phyloP scores from a whole-genome alignment of 1,139 yeast species.

The Hansenula sp. region DNA sequence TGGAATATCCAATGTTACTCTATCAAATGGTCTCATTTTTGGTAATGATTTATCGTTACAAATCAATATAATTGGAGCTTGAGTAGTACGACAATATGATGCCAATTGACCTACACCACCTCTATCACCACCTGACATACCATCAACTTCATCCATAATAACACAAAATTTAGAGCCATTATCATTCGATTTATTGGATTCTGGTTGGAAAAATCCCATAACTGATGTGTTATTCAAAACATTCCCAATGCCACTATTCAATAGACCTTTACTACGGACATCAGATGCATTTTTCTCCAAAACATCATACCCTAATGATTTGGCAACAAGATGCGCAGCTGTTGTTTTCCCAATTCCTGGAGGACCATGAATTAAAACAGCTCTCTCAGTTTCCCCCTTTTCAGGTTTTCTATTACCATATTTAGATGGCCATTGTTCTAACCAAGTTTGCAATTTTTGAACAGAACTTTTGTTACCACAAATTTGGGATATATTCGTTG shows the following conservation, averaged over 20 bases:
- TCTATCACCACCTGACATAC: conserved; percentile 98
- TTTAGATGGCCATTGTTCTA: conserved; percentile 67
- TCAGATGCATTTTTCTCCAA: conserved; percentile 84
- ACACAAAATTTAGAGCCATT: conserved; percentile 62
- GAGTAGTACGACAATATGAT: conserved; percentile 76
- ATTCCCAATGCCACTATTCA: conserved; percentile 65
- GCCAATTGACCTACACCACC: conserved; percentile 98
- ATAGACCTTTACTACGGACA: conserved; percentile 76
- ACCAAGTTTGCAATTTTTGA: conserved; percentile 65
- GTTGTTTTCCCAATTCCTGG: conserved; percentile 85
- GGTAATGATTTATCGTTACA: conserved; percentile 93
- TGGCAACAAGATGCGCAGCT: conserved; percentile 72
- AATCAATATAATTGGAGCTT: conserved; percentile 86
- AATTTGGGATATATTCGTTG: conserved; percentile 65
- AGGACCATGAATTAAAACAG: conserved; percentile 82
- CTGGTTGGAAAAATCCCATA: conserved; percentile 62
- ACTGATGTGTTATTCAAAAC: conserved; percentile 81
- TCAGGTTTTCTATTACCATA: conserved; percentile 55
- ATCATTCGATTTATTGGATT: conserved; percentile 25
- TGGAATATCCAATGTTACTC: conserved; percentile 75
- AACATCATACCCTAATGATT: conserved; percentile 64
- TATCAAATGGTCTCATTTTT: conserved; percentile 94
- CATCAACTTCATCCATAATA: conserved; percentile 99
- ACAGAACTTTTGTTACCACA: conserved; percentile 90
- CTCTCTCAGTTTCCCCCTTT: conserved; percentile 66